Percentiles rank a stretch among this genome's conserved stretches.
These are phyloP conservation scores for Gloeopeniophorella convolvens DNA, from an alignment of 768 basidiomycete genomes.

Conservation along the genomic window DNA sequence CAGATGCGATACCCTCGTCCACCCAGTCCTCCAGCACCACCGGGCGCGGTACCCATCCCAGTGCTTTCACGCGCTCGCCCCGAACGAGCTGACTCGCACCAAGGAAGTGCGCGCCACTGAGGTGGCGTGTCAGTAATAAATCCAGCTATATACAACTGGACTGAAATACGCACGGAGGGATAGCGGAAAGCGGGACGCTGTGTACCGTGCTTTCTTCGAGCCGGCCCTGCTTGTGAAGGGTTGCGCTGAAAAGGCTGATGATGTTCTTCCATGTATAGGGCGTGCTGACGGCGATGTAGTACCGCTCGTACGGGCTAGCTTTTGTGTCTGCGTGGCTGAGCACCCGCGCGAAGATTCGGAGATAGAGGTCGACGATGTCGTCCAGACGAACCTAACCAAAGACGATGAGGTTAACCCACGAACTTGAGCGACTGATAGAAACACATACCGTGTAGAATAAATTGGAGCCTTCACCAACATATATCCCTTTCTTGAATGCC, in stretches of 20 bases:
- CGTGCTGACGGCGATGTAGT: conserved; percentile 4
- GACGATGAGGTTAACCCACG: no score
- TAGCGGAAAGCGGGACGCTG: neutral
- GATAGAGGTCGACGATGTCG: conserved; percentile 6
- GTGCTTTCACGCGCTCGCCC: neutral
- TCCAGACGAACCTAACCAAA: conserved; percentile 3
- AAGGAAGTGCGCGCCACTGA: neutral
- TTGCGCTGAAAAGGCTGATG: neutral
- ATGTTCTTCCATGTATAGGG: conserved; percentile 6
- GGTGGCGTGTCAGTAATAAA: neutral
- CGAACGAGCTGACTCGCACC: conserved; percentile 2
- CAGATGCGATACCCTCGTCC: neutral
- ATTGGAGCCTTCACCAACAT: conserved; percentile 11
- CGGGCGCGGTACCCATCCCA: neutral
- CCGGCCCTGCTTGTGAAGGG: neutral
- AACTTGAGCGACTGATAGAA: neutral
- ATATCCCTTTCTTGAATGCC: neutral
- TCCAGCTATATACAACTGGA: no score
- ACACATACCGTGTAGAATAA: conserved; percentile 8
- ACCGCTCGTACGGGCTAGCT: conserved; percentile 14
- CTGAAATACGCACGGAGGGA: conserved; percentile 2
- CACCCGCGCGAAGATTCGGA: conserved; percentile 6
- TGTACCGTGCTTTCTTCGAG: conserved; percentile 4
- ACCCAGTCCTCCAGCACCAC: conserved; percentile 1
- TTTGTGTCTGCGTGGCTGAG: neutral